A percentile compares a stretch with the other conserved stretches of the same genome.
Evolutionary conservation across 1,284 basidiomycete genomes (phyloP).

Genomic region (Rhodotorula sp.): DNA sequence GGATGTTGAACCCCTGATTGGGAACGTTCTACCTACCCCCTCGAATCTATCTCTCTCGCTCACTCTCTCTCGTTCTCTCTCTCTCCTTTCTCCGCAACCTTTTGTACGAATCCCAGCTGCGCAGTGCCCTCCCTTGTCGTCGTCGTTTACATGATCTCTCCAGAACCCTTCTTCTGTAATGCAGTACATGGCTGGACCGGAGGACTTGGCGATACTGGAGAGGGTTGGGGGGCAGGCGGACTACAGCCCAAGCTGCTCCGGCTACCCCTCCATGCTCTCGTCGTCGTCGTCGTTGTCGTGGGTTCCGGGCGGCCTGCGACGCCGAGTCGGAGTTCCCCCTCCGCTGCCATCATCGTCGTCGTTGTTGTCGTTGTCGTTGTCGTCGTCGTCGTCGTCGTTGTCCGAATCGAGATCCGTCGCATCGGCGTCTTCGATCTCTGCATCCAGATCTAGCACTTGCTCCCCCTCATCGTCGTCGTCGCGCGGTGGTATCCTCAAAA

Average conservation of each 20-base stretch:
- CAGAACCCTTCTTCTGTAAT: no score
- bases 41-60: neutral
- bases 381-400: neutral
- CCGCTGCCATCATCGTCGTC: neutral
- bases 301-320: no score
- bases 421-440: conserved; percentile 39
- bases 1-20: no score
- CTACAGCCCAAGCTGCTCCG: neutral
- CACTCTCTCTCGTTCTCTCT: neutral
- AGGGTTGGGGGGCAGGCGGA: neutral
- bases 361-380: neutral
- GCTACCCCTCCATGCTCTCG: conserved; percentile 4
- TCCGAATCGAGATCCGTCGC: neutral
- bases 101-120: no score
- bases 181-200: no score
- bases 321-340: neutral
- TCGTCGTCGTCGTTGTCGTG: neutral
- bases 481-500: neutral
- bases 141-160: no score
- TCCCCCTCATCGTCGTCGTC: neutral
- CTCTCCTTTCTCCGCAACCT: neutral
- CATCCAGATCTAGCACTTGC: conserved; percentile 27
- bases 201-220: neutral
- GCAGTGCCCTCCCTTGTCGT: no score
- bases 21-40: no score